phyloP scores from a whole-genome alignment of 2,329 filamentous ascomycete species.

The Catunica adiposa region DNA sequence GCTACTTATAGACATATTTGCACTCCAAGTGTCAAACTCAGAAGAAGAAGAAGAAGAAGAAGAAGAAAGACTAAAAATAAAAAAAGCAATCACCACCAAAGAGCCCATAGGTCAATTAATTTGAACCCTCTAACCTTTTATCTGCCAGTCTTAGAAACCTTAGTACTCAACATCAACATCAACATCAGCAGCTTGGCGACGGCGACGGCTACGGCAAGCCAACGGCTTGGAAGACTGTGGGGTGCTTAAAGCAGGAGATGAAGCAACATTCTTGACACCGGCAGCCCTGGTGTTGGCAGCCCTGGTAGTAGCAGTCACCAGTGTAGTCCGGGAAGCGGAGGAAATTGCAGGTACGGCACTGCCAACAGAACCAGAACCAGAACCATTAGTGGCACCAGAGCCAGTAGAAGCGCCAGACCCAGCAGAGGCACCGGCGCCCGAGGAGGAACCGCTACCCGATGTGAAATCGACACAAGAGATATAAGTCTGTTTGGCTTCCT shows the following conservation, averaged over 20 bases:
- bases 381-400: too few species aligned
- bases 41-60: neutral
- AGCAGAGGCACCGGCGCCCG: neutral
- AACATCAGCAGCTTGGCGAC: neutral
- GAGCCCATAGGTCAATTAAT: too few species aligned
- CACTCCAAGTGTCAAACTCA: neutral
- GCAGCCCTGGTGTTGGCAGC: neutral
- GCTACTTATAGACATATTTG: too few species aligned
- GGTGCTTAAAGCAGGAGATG: neutral
- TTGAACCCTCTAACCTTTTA: too few species aligned
- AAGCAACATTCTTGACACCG: neutral
- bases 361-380: neutral
- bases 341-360: neutral
- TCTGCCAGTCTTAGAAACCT: too few species aligned
- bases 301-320: neutral
- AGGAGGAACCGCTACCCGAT: constrained; percentile 4
- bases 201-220: neutral
- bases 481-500: constrained; percentile 24
- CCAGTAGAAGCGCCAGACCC: neutral
- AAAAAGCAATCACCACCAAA: neutral
- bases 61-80: neutral
- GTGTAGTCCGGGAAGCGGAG: neutral
- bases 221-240: neutral
- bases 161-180: neutral
- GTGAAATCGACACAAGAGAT: constrained; percentile 25